Percentiles rank a stretch among this genome's conserved stretches.
Conservation (phyloP, 1,284 basidiomycete species). For the Boletus semigastroideus region DNA sequence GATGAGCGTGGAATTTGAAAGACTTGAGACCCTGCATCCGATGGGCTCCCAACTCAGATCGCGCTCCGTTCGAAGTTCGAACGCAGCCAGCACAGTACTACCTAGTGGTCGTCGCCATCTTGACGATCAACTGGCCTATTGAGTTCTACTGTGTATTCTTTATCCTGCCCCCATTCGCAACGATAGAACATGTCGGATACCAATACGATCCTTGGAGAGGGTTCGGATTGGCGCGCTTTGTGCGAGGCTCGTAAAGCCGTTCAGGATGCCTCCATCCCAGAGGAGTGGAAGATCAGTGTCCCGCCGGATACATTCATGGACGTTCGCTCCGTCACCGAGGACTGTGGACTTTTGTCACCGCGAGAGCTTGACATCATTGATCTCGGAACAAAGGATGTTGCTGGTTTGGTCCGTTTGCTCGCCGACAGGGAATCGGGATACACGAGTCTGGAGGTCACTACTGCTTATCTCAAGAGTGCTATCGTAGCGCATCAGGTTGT, state of each 20-base stretch:
- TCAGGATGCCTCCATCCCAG: conserved; percentile 27
- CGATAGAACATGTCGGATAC: conserved; percentile 7
- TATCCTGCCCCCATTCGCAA: neutral
- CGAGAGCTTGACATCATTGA: conserved; percentile 70
- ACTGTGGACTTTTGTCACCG: conserved; percentile 57
- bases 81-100: no score
- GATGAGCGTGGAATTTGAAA: no score
- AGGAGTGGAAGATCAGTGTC: conserved; percentile 26
- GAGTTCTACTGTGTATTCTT: no score
- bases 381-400: conserved; percentile 39
- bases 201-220: neutral
- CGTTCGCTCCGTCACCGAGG: conserved; percentile 55
- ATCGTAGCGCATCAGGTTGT: conserved; percentile 82
- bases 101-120: no score
- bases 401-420: conserved; percentile 33
- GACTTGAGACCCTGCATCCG: no score
- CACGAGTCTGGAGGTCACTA: conserved; percentile 65
- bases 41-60: no score
- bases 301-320: conserved; percentile 47
- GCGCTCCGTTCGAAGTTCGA: no score
- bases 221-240: conserved; percentile 20
- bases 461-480: conserved; percentile 78
- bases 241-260: conserved; percentile 20
- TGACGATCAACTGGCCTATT: no score
- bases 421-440: conserved; percentile 38